Evolutionary conservation across 257 asterid genomes (phyloP).

Genomic region (Knoxia roxburghii): DNA sequence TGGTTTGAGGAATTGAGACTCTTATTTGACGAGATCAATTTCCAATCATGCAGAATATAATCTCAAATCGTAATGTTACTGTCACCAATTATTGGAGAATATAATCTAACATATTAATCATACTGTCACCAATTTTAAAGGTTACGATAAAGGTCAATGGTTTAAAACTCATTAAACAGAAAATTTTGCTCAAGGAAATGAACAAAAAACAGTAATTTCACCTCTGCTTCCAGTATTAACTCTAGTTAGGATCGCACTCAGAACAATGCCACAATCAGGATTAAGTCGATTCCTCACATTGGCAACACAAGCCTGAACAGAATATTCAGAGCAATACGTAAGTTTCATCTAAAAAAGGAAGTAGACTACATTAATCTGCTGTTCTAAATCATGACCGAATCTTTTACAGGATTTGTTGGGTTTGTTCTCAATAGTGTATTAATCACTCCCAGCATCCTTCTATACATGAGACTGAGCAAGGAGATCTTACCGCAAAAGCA

Average conservation of each 20-base stretch:
- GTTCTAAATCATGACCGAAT: neutral
- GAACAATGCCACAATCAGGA: constrained; percentile 61
- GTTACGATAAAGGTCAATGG: neutral
- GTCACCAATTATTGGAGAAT: neutral
- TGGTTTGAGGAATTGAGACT: neutral
- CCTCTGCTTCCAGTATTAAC: constrained; percentile 54
- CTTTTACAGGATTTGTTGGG: neutral
- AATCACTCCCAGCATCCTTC: constrained; percentile 1
- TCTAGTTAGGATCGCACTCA: constrained; percentile 53
- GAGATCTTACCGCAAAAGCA: neutral
- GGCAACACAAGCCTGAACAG: constrained; percentile 57
- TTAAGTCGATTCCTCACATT: constrained; percentile 48
- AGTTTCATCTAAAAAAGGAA: neutral
- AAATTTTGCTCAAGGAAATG: neutral
- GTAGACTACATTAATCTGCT: neutral
- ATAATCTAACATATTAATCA: neutral
- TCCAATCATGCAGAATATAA: neutral
- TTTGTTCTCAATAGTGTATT: neutral
- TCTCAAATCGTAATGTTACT: too few relatives aligned
- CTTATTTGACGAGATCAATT: neutral
- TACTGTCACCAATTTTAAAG: neutral
- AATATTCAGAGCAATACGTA: neutral
- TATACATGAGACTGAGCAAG: neutral
- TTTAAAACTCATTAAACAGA: neutral
- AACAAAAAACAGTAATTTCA: constrained; percentile 20